Evolutionary conservation across 352 stramenopile genomes (phyloP), one percentile per base, ranked within the genome.

Genomic region (Thalassiosira ordinaria): DNA sequence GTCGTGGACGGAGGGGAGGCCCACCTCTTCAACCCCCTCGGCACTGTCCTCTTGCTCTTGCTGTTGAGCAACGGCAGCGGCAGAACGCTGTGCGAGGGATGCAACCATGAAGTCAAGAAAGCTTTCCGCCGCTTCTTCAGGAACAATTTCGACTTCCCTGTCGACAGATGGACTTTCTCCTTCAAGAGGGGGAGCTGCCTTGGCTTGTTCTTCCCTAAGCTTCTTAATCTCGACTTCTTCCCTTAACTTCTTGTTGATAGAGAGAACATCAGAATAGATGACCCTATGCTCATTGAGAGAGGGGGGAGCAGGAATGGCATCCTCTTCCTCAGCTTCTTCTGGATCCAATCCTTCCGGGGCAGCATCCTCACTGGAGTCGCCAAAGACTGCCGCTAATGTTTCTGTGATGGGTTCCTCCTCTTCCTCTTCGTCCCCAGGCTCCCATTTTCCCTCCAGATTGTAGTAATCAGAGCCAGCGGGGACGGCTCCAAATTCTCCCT

Each of bases 71-170:
- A n/a, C n/a, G 8, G 24, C 9, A 13, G 67, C 9, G 27, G 27
- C 18, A 39, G 29, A 44, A 27, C 44, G 61, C 3, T 53, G 41
- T 6, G 47, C 29, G 4, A 79, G 33, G 1, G 60, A 53, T 14
- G 61, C 55, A 22, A 79, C 61, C 51, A 72, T 61, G 41, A 63
- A 37, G 27, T 79, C 70, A 0, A 79, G 61, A 33, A 61, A 37
- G n/a, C 68, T 44, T 46, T 79, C 70, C 6, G 70, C 70, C 9
- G 53, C 53, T 57, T 76, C 41, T 39, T 76, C 65, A 22, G 55
- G 29, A 39, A 24, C 18, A 13, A 55, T 2, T 26, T 61, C 51
- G 11, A 41, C 63, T 11, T 18, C 2, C 31, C 4, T 11, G 13
- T 71, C 26, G 6, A 13, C 35, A 44, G n/a, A n/a, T n/a, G n/a